Conservation (phyloP, 2,329 filamentous ascomycete species). For the Apiospora koreana region DNA sequence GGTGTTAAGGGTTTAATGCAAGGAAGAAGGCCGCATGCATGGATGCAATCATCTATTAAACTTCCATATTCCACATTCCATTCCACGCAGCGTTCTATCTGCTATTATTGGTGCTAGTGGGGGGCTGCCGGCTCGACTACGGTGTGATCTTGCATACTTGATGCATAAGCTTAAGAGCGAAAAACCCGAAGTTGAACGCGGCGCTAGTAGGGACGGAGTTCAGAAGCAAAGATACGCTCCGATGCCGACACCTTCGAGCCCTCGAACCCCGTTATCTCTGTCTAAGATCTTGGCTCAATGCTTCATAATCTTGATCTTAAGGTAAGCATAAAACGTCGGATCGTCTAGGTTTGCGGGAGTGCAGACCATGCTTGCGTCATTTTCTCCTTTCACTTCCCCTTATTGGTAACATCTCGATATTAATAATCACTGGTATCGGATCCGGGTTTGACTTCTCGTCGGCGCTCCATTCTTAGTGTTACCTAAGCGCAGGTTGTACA, state of each 20-base stretch:
- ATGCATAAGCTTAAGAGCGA: background rate
- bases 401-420: background rate
- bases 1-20: background rate
- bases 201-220: background rate
- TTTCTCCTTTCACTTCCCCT: too few species aligned
- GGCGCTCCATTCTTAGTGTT: background rate
- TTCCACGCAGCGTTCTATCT: background rate
- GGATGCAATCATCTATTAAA: too few species aligned
- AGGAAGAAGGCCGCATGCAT: background rate
- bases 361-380: background rate
- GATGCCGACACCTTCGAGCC: too few species aligned
- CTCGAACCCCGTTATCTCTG: too few species aligned
- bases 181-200: background rate
- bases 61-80: too few species aligned
- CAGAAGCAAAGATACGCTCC: background rate
- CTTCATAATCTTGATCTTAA: background rate
- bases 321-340: conserved; percentile 1
- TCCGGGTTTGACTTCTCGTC: background rate
- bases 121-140: background rate
- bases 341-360: background rate
- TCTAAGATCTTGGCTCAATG: background rate
- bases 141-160: background rate
- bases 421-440: background rate
- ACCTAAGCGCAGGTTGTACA: background rate
- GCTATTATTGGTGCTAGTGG: background rate